Percentiles rank a stretch among this genome's conserved stretches.
These are phyloP conservation scores for Garcia nutans DNA, from an alignment of 345 rosid genomes.

Conservation along the genomic window DNA sequence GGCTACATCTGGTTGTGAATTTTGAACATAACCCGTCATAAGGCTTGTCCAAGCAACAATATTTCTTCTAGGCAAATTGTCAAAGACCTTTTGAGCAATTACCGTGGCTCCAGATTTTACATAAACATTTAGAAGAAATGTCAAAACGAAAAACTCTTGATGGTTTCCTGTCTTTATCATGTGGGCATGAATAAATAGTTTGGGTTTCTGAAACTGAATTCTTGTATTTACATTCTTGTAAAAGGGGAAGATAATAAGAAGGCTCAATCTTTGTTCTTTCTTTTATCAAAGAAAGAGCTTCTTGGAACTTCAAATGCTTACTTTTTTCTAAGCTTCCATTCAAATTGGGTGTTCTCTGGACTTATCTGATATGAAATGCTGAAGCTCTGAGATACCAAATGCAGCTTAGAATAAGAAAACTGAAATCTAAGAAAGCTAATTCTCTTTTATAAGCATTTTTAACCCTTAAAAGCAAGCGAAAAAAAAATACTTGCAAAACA, in stretches of 20 bases:
- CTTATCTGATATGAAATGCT: slow-evolving; percentile 29
- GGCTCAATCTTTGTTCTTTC: slow-evolving; percentile 30
- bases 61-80: slow-evolving; percentile 32
- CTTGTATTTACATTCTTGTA: slow-evolving; percentile 45
- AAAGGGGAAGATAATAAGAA: slow-evolving; percentile 42
- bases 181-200: slow-evolving; percentile 49
- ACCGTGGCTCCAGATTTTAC: slow-evolving; percentile 44
- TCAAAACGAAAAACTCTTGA: slow-evolving; percentile 33
- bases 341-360: slow-evolving; percentile 19
- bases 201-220: slow-evolving; percentile 33
- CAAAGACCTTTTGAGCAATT: slow-evolving; percentile 41
- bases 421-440: neutral
- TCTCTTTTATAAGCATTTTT: neutral
- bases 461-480: too few relatives aligned
- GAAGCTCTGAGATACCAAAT: slow-evolving; percentile 26
- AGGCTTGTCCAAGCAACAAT: slow-evolving; percentile 47
- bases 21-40: slow-evolving; percentile 51
- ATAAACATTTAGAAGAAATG: slow-evolving; percentile 51
- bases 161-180: slow-evolving; percentile 44
- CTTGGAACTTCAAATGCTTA: slow-evolving; percentile 29
- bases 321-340: slow-evolving; percentile 29
- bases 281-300: slow-evolving; percentile 35
- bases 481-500: neutral
- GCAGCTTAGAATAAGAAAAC: slow-evolving; percentile 16
- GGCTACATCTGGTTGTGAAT: slow-evolving; percentile 43